phyloP scores from a whole-genome alignment of 2,329 filamentous ascomycete species.

The Trichoderma pleuroti region DNA sequence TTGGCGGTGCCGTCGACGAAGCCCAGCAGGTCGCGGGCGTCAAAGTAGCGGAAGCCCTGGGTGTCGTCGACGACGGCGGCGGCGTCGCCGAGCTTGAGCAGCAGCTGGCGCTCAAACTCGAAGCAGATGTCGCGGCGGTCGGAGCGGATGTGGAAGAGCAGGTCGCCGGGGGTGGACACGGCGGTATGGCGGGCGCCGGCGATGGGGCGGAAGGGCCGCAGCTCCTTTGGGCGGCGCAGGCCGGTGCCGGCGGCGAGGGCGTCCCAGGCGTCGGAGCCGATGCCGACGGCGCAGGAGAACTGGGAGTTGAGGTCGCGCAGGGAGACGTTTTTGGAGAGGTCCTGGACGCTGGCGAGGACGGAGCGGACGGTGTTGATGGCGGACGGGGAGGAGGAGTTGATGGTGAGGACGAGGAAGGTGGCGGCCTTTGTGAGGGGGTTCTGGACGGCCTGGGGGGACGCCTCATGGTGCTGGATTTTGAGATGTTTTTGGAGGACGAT shows the following conservation, averaged over 20 bases:
- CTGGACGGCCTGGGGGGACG: conserved; percentile 33
- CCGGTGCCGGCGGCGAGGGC: conserved; percentile 31
- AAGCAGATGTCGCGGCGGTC: conserved; percentile 56
- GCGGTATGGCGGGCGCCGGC: conserved; percentile 49
- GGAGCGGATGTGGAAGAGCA: conserved; percentile 57
- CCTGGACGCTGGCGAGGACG: conserved; percentile 41
- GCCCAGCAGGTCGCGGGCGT: conserved; percentile 54
- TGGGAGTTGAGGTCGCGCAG: conserved; percentile 44
- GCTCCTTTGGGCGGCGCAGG: conserved; percentile 40
- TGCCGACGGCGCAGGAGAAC: conserved; percentile 52
- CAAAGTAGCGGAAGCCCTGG: conserved; percentile 57
- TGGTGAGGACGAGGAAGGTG: conserved; percentile 51
- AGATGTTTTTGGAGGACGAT: neutral
- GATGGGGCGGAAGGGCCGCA: conserved; percentile 48
- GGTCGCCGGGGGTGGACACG: conserved; percentile 52
- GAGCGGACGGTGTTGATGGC: conserved; percentile 42
- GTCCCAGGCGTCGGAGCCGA: conserved; percentile 52
- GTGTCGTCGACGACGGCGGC: conserved; percentile 51
- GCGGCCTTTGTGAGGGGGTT: conserved; percentile 50
- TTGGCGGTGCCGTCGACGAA: conserved; percentile 61
- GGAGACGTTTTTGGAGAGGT: conserved; percentile 50
- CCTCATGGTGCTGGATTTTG: conserved; percentile 2
- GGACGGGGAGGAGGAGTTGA: conserved; percentile 29
- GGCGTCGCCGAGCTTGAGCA: conserved; percentile 45
- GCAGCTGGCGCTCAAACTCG: conserved; percentile 55